A percentile compares a stretch with the other conserved stretches of the same genome.
Conservation (phyloP, 164 flowering plant genomes). For the Cinnamomum micranthum region DNA sequence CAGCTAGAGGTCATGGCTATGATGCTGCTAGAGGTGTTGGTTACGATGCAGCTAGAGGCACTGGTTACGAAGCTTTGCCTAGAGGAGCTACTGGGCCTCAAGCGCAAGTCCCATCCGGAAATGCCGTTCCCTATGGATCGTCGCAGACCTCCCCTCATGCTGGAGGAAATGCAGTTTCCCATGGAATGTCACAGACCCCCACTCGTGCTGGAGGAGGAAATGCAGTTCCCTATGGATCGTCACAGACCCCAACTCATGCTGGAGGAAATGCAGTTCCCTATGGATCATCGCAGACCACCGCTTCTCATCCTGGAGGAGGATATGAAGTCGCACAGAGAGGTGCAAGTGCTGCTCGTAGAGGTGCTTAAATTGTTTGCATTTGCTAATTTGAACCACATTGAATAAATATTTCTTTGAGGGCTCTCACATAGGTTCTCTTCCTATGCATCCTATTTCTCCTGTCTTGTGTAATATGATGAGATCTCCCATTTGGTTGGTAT, state of each 20-base stretch:
- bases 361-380: not conserved
- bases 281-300: not conserved
- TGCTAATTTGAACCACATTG: not conserved
- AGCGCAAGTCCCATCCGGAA: not conserved
- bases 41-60: constrained; percentile 1
- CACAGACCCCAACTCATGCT: constrained; percentile 6
- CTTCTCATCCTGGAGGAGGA: not conserved
- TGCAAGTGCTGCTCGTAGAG: not conserved
- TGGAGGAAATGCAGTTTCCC: not conserved
- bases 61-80: not conserved
- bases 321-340: not conserved
- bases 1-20: not conserved
- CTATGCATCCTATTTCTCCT: not conserved
- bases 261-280: not conserved
- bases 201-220: not conserved
- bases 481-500: not conserved
- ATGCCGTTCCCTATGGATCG: constrained; percentile 5
- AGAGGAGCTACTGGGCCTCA: constrained; percentile 7
- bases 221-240: not conserved
- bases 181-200: not conserved
- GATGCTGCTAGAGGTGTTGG: constrained; percentile 3
- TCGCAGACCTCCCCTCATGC: constrained; percentile 7
- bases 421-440: not conserved
- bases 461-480: not conserved
- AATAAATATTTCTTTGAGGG: not conserved